Conservation (phyloP, 2,329 filamentous ascomycete genomes). For the Waltergamsia citrina region DNA sequence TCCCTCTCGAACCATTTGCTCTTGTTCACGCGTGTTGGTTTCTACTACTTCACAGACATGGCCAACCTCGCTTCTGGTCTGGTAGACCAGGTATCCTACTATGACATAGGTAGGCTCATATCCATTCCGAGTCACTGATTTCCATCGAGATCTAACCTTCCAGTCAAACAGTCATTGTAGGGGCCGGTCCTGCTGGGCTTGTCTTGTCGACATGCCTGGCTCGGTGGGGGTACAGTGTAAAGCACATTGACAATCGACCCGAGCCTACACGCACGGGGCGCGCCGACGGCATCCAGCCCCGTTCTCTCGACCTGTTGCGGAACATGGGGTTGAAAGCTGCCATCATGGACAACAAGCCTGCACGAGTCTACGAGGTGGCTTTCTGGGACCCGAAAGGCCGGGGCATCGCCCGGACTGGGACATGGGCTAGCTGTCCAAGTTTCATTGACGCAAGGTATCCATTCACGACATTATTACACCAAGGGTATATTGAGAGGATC, state of each 20-base stretch:
- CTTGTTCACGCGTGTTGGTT: neutral
- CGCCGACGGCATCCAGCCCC: constrained; percentile 85
- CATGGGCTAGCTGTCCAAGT: constrained; percentile 72
- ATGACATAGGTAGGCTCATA: constrained; percentile 3
- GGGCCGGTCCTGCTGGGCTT: constrained; percentile 29
- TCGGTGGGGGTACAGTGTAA: constrained; percentile 90
- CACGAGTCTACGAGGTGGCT: constrained; percentile 71
- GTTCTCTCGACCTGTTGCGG: constrained; percentile 67
- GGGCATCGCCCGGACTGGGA: constrained; percentile 56
- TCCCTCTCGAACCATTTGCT: neutral
- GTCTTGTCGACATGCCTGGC: constrained; percentile 76
- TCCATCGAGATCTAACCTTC: too few relatives aligned
- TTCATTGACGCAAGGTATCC: constrained; percentile 69
- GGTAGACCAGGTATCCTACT: neutral
- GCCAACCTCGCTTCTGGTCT: neutral
- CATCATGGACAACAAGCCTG: constrained; percentile 81
- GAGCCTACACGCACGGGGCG: constrained; percentile 79
- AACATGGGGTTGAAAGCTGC: constrained; percentile 85
- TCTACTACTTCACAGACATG: neutral
- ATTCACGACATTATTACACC: constrained; percentile 62
- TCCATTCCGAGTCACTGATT: neutral
- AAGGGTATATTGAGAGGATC: constrained; percentile 61
- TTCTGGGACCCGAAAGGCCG: constrained; percentile 57
- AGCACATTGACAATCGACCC: constrained; percentile 84
- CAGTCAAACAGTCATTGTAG: constrained; percentile 32